Evolutionary conservation across 179 eudicot genomes (phyloP), one percentile per base, ranked within the genome.

Genomic region (Silene vulgaris): DNA sequence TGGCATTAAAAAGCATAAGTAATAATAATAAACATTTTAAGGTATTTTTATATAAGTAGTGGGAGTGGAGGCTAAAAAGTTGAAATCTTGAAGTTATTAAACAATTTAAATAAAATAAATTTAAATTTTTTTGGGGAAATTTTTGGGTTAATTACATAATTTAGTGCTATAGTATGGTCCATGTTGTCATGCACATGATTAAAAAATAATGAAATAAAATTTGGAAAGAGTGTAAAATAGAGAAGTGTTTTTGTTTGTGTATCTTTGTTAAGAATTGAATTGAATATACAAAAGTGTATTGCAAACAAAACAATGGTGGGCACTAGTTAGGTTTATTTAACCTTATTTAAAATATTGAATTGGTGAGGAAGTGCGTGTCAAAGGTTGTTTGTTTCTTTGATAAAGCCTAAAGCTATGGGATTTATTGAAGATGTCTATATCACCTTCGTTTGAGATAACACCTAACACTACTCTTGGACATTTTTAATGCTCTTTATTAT

Each of bases 51-150:
- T 76, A 28, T 65, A 71, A 23, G 45, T 68, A 80, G 82, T 80
- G 82, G 82, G 26, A 26, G 68, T 3, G 82, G 80, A 65, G 81
- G 78, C 72, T 81, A 16, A 8, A 61, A 73, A 69, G 72, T 69
- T 20, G 16, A 3, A 43, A 69, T 43, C 3, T 66, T 66, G 16
- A 50, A 1, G 8, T 6, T 37, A 37, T 37, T 37, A 37, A 37
- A 37, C 45, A 37, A 37, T 37, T 37, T 37, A 37, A 37, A 37
- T 37, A 0, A 37, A 37, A 37, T 37, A 37, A 37, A 37, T 35
- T 35, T 35, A 5, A 37, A 5, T 37, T 7, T 37, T 37, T 37
- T 37, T 5, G 1, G 45, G 45, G 9, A 37, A n/a, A 5, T 19
- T 61, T 61, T 8, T 7, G 65, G 65, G n/a, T 63, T 63, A 7